Base-by-base conservation (phyloP, 2,329 filamentous ascomycete genomes). In the Gliomastix tumulicola region DNA sequence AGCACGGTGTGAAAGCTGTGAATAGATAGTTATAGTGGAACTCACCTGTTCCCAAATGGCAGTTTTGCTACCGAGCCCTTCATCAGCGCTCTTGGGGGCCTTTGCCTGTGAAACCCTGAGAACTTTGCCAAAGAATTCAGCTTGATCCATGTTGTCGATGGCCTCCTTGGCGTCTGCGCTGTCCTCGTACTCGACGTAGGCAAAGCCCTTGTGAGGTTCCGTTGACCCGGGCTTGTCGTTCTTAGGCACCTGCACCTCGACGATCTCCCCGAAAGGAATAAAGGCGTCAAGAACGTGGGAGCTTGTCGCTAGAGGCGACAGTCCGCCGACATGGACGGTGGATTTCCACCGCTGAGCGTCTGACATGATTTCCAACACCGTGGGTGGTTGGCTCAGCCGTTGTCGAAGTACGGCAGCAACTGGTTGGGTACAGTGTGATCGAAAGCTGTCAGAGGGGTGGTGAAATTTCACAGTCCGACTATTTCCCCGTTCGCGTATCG, bases 71-170 rank as follows among this genome's bases (percentile, higher is more conserved):
- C 90, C 89, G 31, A 98, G 60, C 1, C 89, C 88, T 57, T 94
- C 88, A 36, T 85, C 85, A 34, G 79, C 76, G 49, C 87, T 87
- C 69, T 95, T 96, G 44, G 92, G 88, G 21, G 87, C 79, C 61
- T 95, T 98, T 30, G 94, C 94, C 38, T 84, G 76, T 31, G 88
- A 89, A 35, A 97, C 90, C 59, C 89, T 95, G 57, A 98, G 83
- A 12, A 92, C 82, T 41, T 87, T 79, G 10, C 92, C 94, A 56
- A 90, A 97, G 32, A 98, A 76, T 64, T 97, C 90, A 42, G 89
- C 84, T 58, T 95, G 88, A 56, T 98, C 88, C 90, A 98, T 97
- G 57, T 98, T 98, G 70, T 97, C 88, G 58, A 98, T 95, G 35
- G 92, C 92, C 62, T 97, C 90, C 53, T 82, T 82, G 20, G 89